Evolutionary conservation across 805 yeast genomes (phyloP), one percentile per base, ranked within the genome.

Genomic region (Suhomyces faveliae): DNA sequence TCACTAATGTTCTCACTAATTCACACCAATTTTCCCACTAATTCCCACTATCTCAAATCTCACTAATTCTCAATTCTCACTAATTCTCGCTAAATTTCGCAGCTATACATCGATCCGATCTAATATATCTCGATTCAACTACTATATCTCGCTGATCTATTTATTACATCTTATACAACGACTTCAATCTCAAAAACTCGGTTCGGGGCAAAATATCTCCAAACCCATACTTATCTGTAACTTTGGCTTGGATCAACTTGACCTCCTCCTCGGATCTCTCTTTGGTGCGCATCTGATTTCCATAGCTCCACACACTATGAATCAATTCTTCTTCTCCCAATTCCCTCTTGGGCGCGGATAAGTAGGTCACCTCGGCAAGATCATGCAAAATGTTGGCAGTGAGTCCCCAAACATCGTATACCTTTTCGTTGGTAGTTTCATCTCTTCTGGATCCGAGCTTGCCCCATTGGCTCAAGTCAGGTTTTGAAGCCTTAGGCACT

Each of bases 311-410:
- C 19, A 85, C 58, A 15, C 80, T 77, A 65, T 79, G 73, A 24
- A 85, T 82, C 49, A 85, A 63, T 50, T 82, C 86, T 60, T 85
- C 91, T 53, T 85, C 85, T 2, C 87, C 89, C 40, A 79, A 60
- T 22, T 70, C 62, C 11, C 55, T 40, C 4, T 55, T 42, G 6
- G 51, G 47, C 20, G 30, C 2, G 4, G 42, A 50, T 9, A 40
- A 41, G 58, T 80, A 78, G 3, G 78, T 68, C 8, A 85, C 71
- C 48, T 74, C 75, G 1, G 89, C 84, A 23, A 87, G 58, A 60
- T 87, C 92, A 56, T 80, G 87, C n/a, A 87, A 60, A 8, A 87
- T 86, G 59, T 85, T 85, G 2, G 91, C 92, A 0, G 94, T 87
- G 30, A 87, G 66, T 0, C 95, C 95, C 95, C 94, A 87, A 4